These are phyloP conservation scores for Talaromyces marneffei DNA, from an alignment of 2,329 filamentous ascomycete genomes.

Conservation along the genomic window DNA sequence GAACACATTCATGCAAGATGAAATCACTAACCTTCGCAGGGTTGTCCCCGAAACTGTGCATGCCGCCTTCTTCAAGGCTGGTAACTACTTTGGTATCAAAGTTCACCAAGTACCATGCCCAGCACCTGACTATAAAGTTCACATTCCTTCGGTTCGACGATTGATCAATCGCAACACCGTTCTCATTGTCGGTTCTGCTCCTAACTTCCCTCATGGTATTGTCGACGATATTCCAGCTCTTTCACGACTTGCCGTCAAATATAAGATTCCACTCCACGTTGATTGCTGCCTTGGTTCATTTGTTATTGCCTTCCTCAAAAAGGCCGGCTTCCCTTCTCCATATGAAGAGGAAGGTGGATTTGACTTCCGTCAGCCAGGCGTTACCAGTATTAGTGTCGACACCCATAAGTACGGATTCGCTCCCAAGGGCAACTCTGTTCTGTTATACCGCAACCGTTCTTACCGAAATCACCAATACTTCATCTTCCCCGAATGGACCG, in stretches of 20 bases:
- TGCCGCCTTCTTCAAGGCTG: slow-evolving; percentile 93
- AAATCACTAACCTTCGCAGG: slow-evolving; percentile 43
- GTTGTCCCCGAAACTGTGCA: slow-evolving; percentile 93
- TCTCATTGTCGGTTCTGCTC: slow-evolving; percentile 86
- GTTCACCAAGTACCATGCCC: slow-evolving; percentile 83
- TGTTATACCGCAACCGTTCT: slow-evolving; percentile 76
- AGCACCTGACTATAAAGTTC: slow-evolving; percentile 76
- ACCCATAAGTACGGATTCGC: slow-evolving; percentile 99
- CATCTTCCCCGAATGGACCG: slow-evolving; percentile 88
- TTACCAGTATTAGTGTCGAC: slow-evolving; percentile 92
- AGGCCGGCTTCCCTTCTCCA: slow-evolving; percentile 69
- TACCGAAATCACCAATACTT: slow-evolving; percentile 93
- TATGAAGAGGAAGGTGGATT: slow-evolving; percentile 68
- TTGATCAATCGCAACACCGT: slow-evolving; percentile 93
- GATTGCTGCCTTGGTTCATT: slow-evolving; percentile 98
- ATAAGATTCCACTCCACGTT: slow-evolving; percentile 83
- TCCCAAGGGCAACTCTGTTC: slow-evolving; percentile 91
- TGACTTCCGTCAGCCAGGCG: slow-evolving; percentile 89
- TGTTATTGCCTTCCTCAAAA: slow-evolving; percentile 82
- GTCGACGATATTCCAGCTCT: slow-evolving; percentile 88
- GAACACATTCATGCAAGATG: background rate
- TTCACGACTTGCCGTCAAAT: slow-evolving; percentile 72
- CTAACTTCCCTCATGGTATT: slow-evolving; percentile 97
- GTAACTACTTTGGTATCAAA: slow-evolving; percentile 95
- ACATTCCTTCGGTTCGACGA: slow-evolving; percentile 68